Evolutionary conservation across 257 asterid species (phyloP).

Genomic region (Ilex aquifolium): DNA sequence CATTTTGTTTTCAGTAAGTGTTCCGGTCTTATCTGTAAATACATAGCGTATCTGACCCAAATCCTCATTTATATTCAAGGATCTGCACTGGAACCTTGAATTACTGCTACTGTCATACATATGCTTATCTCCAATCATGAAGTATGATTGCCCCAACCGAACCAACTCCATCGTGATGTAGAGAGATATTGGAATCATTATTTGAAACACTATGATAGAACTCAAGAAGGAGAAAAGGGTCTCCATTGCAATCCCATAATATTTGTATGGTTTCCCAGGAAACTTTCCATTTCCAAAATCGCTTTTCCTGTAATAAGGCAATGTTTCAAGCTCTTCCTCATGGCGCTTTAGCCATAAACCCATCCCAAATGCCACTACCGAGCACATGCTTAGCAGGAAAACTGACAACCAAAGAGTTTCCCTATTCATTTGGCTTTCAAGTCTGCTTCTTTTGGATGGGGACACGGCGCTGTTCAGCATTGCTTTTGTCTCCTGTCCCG

Average conservation of each 20-base stretch:
- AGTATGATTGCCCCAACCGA: slow-evolving; percentile 95
- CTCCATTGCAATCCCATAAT: slow-evolving; percentile 93
- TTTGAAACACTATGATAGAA: slow-evolving; percentile 93
- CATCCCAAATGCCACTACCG: slow-evolving; percentile 82
- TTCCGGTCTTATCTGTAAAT: slow-evolving; percentile 94
- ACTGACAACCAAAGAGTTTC: slow-evolving; percentile 93
- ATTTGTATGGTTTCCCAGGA: slow-evolving; percentile 53
- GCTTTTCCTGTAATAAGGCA: slow-evolving; percentile 83
- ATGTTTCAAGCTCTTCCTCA: slow-evolving; percentile 58
- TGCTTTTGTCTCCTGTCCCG: slow-evolving; percentile 96
- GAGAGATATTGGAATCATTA: slow-evolving; percentile 96
- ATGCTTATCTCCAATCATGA: slow-evolving; percentile 90
- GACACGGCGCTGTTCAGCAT: slow-evolving; percentile 91
- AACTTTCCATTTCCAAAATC: slow-evolving; percentile 47
- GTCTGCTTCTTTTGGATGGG: slow-evolving; percentile 90
- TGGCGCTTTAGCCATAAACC: slow-evolving; percentile 79
- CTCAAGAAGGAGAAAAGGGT: slow-evolving; percentile 88
- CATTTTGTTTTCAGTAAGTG: slow-evolving; percentile 98
- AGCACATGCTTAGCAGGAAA: slow-evolving; percentile 81
- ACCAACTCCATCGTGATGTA: slow-evolving; percentile 99
- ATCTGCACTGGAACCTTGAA: slow-evolving; percentile 98
- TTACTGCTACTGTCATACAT: slow-evolving; percentile 65
- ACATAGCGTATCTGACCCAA: slow-evolving; percentile 93
- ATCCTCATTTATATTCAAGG: slow-evolving; percentile 97
- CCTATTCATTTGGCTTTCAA: slow-evolving; percentile 92